phyloP scores from a whole-genome alignment of 352 stramenopile genomes.

The Pythium plurisporium region DNA sequence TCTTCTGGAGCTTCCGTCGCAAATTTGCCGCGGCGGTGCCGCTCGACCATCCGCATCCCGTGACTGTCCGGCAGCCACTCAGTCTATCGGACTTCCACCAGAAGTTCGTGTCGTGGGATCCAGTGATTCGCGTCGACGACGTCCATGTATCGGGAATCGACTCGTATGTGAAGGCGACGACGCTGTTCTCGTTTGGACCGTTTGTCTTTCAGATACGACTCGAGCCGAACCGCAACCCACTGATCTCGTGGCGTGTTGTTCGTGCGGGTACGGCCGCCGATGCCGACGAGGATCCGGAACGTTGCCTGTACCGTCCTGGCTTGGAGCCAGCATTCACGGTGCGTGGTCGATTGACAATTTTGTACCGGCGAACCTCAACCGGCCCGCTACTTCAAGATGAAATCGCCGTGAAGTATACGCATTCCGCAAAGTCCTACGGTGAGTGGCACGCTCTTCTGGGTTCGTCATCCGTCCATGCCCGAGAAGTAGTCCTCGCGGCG shows the following conservation, averaged over 20 bases:
- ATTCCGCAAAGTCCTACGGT: slow-evolving; percentile 5
- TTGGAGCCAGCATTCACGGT: slow-evolving; percentile 15
- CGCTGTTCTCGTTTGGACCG: slow-evolving; percentile 27
- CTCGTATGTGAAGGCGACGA: slow-evolving; percentile 26
- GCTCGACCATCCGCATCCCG: neutral
- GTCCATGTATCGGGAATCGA: slow-evolving; percentile 26
- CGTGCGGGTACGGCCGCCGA: slow-evolving; percentile 4
- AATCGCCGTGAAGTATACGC: slow-evolving; percentile 7
- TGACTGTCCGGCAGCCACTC: slow-evolving; percentile 9
- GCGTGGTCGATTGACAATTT: slow-evolving; percentile 9
- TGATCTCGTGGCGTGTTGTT: slow-evolving; percentile 51
- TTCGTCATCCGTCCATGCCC: neutral
- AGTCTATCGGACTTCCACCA: slow-evolving; percentile 44
- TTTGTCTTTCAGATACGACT: slow-evolving; percentile 43
- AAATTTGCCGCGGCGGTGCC: slow-evolving; percentile 10
- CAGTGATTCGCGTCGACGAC: slow-evolving; percentile 31
- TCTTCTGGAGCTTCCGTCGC: slow-evolving; percentile 13
- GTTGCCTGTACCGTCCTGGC: neutral
- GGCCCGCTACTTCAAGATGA: slow-evolving; percentile 2
- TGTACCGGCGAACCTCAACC: neutral
- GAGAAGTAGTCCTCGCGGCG: neutral
- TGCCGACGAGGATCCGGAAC: slow-evolving; percentile 2
- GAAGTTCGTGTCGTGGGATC: slow-evolving; percentile 41
- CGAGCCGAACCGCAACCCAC: slow-evolving; percentile 26
- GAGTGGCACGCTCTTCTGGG: slow-evolving; percentile 18